A percentile compares a stretch with the other conserved stretches of the same genome.
phyloP scores from a whole-genome alignment of 208 protist genomes.

The Naegleria fowleri region DNA sequence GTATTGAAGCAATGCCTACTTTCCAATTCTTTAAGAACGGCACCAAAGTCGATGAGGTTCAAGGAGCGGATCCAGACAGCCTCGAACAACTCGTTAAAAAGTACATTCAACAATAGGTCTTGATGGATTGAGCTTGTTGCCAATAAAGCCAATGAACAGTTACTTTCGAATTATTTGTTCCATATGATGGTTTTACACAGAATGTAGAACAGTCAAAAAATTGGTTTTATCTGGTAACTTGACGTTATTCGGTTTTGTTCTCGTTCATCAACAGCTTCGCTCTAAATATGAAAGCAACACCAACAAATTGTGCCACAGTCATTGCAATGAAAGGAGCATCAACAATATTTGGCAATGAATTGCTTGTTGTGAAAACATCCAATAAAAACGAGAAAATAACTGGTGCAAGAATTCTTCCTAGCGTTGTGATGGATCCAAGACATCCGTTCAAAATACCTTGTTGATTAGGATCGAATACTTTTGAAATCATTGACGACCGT shows the following conservation, averaged over 20 bases:
- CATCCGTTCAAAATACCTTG: neutral
- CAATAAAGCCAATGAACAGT: too few species aligned
- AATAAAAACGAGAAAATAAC: neutral
- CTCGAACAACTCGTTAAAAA: conserved; percentile 27
- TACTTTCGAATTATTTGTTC: too few species aligned
- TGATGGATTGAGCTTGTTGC: too few species aligned
- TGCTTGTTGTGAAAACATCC: neutral
- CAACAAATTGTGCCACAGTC: neutral
- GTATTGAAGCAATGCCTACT: conserved; percentile 43
- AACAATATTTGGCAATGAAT: neutral
- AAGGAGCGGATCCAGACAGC: conserved; percentile 42
- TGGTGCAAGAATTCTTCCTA: neutral
- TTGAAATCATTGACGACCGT: neutral
- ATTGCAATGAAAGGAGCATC: neutral
- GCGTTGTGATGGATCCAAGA: neutral
- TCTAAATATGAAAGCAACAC: neutral
- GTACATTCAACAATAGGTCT: neutral
- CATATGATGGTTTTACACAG: too few species aligned
- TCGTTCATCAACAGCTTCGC: neutral
- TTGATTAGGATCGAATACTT: neutral
- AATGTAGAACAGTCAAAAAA: too few species aligned
- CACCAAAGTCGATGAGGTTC: conserved; percentile 32
- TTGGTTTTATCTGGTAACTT: too few species aligned
- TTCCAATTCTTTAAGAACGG: conserved; percentile 49
- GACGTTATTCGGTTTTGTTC: neutral